Percentiles rank a stretch among this genome's conserved stretches.
phyloP scores from a whole-genome alignment of 1,139 yeast genomes.

The Kodamaea plutei region DNA sequence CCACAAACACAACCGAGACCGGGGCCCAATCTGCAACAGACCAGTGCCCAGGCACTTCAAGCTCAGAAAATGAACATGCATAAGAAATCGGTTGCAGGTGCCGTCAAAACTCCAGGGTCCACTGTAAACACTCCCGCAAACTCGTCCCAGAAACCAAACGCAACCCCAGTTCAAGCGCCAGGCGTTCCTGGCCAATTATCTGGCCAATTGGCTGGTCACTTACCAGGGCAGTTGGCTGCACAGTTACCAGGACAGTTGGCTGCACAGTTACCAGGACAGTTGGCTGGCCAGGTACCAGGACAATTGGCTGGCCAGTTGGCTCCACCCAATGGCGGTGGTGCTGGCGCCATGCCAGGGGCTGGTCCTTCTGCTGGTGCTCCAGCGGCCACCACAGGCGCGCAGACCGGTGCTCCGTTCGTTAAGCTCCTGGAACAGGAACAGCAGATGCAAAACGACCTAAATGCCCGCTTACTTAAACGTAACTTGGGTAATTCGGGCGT shows the following conservation, averaged over 20 bases:
- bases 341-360: conserved; percentile 1
- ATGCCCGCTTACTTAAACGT: conserved; percentile 35
- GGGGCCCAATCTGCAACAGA: conserved; percentile 2
- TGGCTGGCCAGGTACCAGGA: too few species aligned
- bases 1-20: conserved; percentile 20
- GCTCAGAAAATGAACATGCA: too few species aligned
- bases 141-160: too few species aligned
- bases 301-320: too few species aligned
- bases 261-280: too few species aligned
- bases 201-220: too few species aligned
- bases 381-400: conserved; percentile 1
- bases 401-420: not conserved
- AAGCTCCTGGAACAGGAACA: conserved; percentile 16
- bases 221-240: too few species aligned
- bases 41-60: too few species aligned
- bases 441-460: conserved; percentile 31
- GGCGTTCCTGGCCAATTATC: too few species aligned
- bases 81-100: too few species aligned
- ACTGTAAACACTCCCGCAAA: not conserved
- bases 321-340: not conserved
- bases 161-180: too few species aligned
- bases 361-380: conserved; percentile 1
- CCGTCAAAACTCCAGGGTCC: not conserved
- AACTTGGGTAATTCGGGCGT: conserved; percentile 46
- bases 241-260: too few species aligned